Conservation (phyloP, 164 flowering plant species). For the Pachysandra terminalis region DNA sequence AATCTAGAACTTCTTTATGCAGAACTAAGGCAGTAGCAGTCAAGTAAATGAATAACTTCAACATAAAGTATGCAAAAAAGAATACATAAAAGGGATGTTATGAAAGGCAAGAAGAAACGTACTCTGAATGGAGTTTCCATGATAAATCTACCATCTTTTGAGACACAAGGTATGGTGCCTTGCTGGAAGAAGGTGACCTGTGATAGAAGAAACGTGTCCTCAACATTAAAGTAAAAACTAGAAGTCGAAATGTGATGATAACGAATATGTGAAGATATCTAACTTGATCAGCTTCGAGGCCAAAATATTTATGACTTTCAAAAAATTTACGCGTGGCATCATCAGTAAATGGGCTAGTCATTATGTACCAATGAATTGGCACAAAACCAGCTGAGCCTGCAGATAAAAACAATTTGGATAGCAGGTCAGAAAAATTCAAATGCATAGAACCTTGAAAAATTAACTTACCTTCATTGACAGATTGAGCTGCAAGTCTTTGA, state of each 20-base stretch:
- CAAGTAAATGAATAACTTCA: no score
- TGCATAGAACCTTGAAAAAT: background rate
- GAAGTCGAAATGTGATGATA: background rate
- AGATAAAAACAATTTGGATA: conserved; percentile 14
- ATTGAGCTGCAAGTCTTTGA: conserved; percentile 81
- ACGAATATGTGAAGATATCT: conserved; percentile 10
- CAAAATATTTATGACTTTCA: conserved; percentile 87
- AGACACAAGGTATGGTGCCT: conserved; percentile 98
- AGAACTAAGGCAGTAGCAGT: no score
- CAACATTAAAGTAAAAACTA: conserved; percentile 4
- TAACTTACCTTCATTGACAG: conserved; percentile 62
- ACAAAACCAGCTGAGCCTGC: conserved; percentile 51
- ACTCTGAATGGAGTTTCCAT: conserved; percentile 94
- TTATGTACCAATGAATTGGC: conserved; percentile 93
- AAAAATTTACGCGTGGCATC: conserved; percentile 84
- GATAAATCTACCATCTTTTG: conserved; percentile 88
- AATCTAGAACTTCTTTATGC: no score
- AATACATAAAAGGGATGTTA: no score
- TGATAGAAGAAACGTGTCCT: conserved; percentile 11
- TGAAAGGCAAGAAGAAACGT: conserved; percentile 21
- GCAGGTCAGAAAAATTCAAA: conserved; percentile 1
- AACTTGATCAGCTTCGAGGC: conserved; percentile 92
- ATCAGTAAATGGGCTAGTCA: conserved; percentile 98
- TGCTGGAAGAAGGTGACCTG: conserved; percentile 97
- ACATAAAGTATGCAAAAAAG: background rate